Base-by-base conservation (phyloP, 352 stramenopile species). In the Phytophthora citricola region DNA sequence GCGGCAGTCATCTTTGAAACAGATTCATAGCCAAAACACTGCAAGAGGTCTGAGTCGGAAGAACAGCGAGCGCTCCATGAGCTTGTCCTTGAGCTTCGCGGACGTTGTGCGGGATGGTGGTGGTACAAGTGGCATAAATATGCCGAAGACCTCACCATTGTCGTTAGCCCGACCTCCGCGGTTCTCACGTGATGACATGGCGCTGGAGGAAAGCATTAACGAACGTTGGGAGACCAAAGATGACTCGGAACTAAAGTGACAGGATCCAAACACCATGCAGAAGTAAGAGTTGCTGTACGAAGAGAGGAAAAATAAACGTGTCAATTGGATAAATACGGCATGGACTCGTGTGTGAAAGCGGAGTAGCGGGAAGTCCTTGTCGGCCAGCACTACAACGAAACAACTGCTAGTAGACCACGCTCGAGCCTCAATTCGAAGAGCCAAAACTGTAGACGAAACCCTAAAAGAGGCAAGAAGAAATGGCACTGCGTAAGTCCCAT, bases 51-150 rank as follows among this genome's bases (percentile, higher is more conserved):
- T 76, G 48, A 78, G 61, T 17, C 77, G 86, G 22, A 94, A 94
- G 66, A 77, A 71, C 15, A 84, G 83, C 11, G 81, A 86, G 22
- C 83, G 88, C 14, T 95, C 88, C 8, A 83, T 95, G 71, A 95
- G 87, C 67, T 93, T 95, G 36, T 95, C 87, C 3, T 78, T 95
- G 60, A 95, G 87, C 69, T 95, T 95, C 75, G 88, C 88, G 0
- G 88, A 95, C 47, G 88, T 95, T 11, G 88, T 95, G 0, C 76
- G 90, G 12, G 85, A 85, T 17, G 83, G 85, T n/a, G 74, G 67
- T 0, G 52, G 69, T 9, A 63, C 58, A 36, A 63, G 45, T 60
- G 40, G 41, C 29, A 32, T 29, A 62, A 80, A 78, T 29, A 71
- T 70, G 7, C 79, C 74, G 20, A 65, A 76, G 12, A 79, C 69